Base-by-base conservation (phyloP, 1,284 basidiomycete species). In the Ustilago nuda region DNA sequence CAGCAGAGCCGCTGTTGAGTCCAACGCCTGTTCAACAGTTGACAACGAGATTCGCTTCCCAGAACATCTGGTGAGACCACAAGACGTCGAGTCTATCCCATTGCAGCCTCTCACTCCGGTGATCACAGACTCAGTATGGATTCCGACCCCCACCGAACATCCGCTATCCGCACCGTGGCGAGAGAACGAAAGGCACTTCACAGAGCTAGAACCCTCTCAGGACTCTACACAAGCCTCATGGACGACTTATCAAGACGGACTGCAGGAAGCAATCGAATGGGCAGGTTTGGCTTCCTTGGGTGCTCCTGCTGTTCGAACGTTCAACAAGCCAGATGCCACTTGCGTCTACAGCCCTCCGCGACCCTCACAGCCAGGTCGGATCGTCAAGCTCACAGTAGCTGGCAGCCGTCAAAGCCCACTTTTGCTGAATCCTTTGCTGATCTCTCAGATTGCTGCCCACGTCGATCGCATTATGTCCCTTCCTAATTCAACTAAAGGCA, bases 231-330 rank as follows among this genome's bases (percentile, higher is more conserved):
- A 33, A 5, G 12, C 59, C 11, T 57, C 62, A 6, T 80, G 72
- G 72, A 3, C 41, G 17, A 59, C 41, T 3, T 80, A 53, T 37
- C 62, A 72, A 19, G 53, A 61, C 2, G 46, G 39, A 9, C 27
- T 73, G 8, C 61, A 78, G 13, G 65, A 74, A 50, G 58, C 56
- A 1, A n/a, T 75, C 35, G 78, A 75, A 55, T 80, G 78, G 78
- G 54, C 66, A 3, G 68, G 69, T 1, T 46, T 80, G 12, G 66
- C 48, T 12, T 63, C 72, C 3, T 33, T 78, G 0, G 72, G 60
- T 13, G 56, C 72, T 0, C 46, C 43, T 23, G 45, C 67, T 1
- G 23, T 75, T 3, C 72, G 67, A 35, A 75, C 76, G 0, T 78
- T 50, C 62, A 23, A 45, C 19, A 50, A 59, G 51, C 46, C 66